These are phyloP conservation scores for Tuber melanosporum DNA, from an alignment of 495 filamentous ascomycete species.

Conservation along the genomic window DNA sequence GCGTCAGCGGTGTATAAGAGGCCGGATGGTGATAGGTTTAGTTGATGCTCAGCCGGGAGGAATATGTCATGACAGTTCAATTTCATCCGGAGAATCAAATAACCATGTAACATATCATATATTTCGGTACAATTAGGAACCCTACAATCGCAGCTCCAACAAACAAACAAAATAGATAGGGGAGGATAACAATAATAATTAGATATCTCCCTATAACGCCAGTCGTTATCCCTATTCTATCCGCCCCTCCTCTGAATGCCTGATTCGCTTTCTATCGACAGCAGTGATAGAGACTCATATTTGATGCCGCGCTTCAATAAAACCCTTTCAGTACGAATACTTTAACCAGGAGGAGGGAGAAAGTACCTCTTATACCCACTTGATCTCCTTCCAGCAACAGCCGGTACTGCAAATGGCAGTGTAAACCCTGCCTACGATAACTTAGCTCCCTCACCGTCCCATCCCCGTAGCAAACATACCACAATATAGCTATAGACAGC, in stretches of 20 bases:
- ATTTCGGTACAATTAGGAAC: background rate
- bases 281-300: constrained; percentile 31
- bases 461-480: constrained; percentile 9
- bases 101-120: background rate
- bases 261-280: constrained; percentile 16
- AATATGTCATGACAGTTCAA: background rate
- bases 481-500: constrained; percentile 29
- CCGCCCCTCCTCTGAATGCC: constrained; percentile 11
- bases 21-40: constrained; percentile 78
- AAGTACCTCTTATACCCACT: constrained; percentile 13
- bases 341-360: background rate
- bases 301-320: background rate
- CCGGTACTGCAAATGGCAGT: constrained; percentile 33
- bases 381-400: constrained; percentile 15
- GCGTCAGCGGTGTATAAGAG: constrained; percentile 63
- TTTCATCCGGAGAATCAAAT: background rate
- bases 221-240: background rate
- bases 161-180: background rate
- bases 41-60: constrained; percentile 42
- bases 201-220: background rate
- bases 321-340: background rate
- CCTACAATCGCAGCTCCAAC: background rate
- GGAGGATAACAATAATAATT: background rate
- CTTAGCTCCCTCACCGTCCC: background rate
- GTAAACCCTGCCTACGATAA: constrained; percentile 19